Percentiles rank a stretch among this genome's conserved stretches.
These are phyloP conservation scores for Fragilaria radians DNA, from an alignment of 108 stramenopile genomes.

Conservation along the genomic window DNA sequence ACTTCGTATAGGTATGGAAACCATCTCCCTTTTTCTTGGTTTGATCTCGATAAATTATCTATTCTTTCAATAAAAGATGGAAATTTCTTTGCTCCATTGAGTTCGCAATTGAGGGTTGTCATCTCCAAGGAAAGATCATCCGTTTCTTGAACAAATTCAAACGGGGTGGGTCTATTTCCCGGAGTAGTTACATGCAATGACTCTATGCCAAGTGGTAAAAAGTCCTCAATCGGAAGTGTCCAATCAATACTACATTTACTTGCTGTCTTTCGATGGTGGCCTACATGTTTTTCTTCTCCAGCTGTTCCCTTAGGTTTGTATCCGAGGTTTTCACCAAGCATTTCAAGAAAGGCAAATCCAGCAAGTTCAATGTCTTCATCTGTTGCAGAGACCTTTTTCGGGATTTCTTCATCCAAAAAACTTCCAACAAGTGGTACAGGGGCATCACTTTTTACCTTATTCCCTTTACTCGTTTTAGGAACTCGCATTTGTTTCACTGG, in stretches of 20 bases:
- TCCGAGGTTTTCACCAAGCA: conserved; percentile 59
- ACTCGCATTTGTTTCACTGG: conserved; percentile 64
- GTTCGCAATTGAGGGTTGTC: conserved; percentile 22
- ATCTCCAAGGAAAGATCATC: conserved; percentile 5
- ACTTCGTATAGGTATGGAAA: conserved; percentile 87
- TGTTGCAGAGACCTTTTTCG: conserved; percentile 34
- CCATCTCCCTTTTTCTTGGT: conserved; percentile 48
- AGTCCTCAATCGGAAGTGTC: conserved; percentile 62
- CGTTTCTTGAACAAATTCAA: no score
- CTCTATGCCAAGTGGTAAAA: background rate
- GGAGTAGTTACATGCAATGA: background rate
- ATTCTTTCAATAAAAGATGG: conserved; percentile 73
- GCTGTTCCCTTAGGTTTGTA: conserved; percentile 27
- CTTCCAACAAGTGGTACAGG: background rate
- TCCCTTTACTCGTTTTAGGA: conserved; percentile 22
- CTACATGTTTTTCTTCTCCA: conserved; percentile 63
- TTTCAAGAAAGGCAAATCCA: conserved; percentile 73
- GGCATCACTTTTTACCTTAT: background rate
- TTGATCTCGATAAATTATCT: conserved; percentile 18
- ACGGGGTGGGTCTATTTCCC: background rate
- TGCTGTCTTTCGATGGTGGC: conserved; percentile 78
- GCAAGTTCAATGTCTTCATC: conserved; percentile 76
- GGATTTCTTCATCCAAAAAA: background rate
- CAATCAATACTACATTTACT: conserved; percentile 83
- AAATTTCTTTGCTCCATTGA: conserved; percentile 22